Conservation (phyloP, 2,329 filamentous ascomycete genomes). For the Epicoccum nigrum region DNA sequence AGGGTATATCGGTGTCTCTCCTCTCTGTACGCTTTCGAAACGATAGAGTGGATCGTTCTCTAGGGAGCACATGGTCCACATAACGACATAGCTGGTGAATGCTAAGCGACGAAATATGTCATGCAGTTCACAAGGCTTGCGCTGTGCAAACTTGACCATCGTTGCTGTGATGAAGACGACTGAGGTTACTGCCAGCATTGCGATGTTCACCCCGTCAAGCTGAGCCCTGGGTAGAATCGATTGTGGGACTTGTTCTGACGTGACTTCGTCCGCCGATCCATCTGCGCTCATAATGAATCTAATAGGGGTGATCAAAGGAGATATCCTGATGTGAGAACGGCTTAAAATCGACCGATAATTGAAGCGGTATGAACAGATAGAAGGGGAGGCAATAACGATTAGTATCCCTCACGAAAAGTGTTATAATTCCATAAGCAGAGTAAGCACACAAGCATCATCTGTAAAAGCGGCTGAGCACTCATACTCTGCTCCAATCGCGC, state of each 20-base stretch:
- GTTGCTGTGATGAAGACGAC: not conserved
- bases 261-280: not conserved
- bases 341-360: too few relatives aligned
- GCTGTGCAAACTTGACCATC: not conserved
- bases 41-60: constrained; percentile 1
- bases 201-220: constrained; percentile 1
- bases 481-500: too few relatives aligned
- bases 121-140: constrained; percentile 4
- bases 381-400: too few relatives aligned
- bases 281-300: not conserved
- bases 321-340: too few relatives aligned
- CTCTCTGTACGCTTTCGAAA: not conserved
- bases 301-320: too few relatives aligned
- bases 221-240: not conserved
- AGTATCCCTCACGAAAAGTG: too few relatives aligned
- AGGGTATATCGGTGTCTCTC: not conserved
- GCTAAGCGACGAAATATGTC: not conserved
- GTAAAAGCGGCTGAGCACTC: too few relatives aligned
- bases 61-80: not conserved
- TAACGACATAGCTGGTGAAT: not conserved
- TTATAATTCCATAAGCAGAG: too few relatives aligned
- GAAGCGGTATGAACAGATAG: too few relatives aligned
- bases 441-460: too few relatives aligned
- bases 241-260: not conserved
- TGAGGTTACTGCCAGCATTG: not conserved